Evolutionary conservation across 1,139 yeast genomes (phyloP), one percentile per base, ranked within the genome.

Genomic region (Lodderomyces beijingensis): DNA sequence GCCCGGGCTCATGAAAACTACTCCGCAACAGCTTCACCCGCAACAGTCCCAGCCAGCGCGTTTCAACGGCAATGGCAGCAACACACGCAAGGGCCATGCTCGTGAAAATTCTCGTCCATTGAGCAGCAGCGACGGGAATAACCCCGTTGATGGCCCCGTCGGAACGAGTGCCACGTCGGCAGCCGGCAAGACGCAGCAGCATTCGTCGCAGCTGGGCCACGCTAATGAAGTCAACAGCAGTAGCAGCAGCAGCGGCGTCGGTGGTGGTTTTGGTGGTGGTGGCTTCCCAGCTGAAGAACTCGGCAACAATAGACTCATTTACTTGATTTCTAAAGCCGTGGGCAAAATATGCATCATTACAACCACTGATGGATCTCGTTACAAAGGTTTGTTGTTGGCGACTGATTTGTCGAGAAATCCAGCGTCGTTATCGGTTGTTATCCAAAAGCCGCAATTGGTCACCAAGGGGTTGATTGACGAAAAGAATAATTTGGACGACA

Each of bases 261-360:
- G 7, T 19, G 21, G 21, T 8, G 21, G n/a, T n/a, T n/a, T 10
- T 19, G 21, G 21, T 19, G 21, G 21, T 10, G 21, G 21, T 23
- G 25, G 25, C 28, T 14, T 13, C 17, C 9, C 28, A 7, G 17
- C 28, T 13, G 19, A 30, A 17, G 41, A 40, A 15, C 24, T 35
- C 12, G 40, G 42, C 15, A 62, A 65, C 42, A 79, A 77, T 40
- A 65, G 79, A 35, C 51, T 77, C 39, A 52, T 67, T 26, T 74
- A 53, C 43, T 53, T 78, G 39, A 55, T 77, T 28, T 64, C 73
- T 30, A 74, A 73, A 43, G 62, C 85, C 14, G 53, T 76, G 29
- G 87, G 94, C 11, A 65, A 70, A 25, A 59, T 59, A 20, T 76
- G 75, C 16, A 63, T 64, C 14, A 81, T 77, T 10, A 77, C 87